phyloP scores from a whole-genome alignment of 208 protist species.

The Angomonas ambiguus region DNA sequence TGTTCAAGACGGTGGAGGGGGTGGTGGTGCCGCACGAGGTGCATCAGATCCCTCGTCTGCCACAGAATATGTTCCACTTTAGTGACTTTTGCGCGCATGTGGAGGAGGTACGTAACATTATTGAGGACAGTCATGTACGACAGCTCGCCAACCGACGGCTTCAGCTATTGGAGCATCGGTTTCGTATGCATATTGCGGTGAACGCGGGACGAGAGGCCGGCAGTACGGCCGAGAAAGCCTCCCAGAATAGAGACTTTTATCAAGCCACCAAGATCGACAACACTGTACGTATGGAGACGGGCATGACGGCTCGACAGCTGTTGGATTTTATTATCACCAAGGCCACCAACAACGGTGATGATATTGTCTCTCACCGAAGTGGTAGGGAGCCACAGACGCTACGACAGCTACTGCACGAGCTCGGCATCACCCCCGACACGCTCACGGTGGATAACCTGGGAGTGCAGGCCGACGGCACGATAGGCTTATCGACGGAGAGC shows the following conservation, averaged over 20 bases:
- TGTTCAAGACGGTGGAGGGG: slow-evolving; percentile 88
- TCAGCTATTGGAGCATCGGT: slow-evolving; percentile 88
- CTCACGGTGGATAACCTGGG: slow-evolving; percentile 96
- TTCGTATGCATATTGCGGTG: slow-evolving; percentile 89
- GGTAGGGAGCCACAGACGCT: slow-evolving; percentile 82
- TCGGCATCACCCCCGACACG: slow-evolving; percentile 68
- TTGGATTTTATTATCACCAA: slow-evolving; percentile 95
- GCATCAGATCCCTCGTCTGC: slow-evolving; percentile 85
- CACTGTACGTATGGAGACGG: slow-evolving; percentile 92
- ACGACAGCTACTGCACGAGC: slow-evolving; percentile 70
- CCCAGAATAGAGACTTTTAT: slow-evolving; percentile 93
- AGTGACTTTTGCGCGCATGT: slow-evolving; percentile 79
- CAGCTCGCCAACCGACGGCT: slow-evolving; percentile 85
- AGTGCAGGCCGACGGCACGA: slow-evolving; percentile 89
- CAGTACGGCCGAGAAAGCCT: slow-evolving; percentile 66
- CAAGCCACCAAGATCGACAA: slow-evolving; percentile 96
- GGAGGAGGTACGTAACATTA: slow-evolving; percentile 53
- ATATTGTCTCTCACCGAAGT: slow-evolving; percentile 87
- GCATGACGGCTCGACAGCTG: slow-evolving; percentile 94
- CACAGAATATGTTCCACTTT: slow-evolving; percentile 84
- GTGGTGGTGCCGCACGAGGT: slow-evolving; percentile 85
- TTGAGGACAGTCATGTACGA: slow-evolving; percentile 68
- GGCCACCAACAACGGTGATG: slow-evolving; percentile 87
- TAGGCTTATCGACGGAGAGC: slow-evolving; percentile 41
- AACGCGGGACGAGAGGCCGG: slow-evolving; percentile 86